Evolutionary conservation across 306 rosid genomes (phyloP).

Genomic region (Dryas octopetala): DNA sequence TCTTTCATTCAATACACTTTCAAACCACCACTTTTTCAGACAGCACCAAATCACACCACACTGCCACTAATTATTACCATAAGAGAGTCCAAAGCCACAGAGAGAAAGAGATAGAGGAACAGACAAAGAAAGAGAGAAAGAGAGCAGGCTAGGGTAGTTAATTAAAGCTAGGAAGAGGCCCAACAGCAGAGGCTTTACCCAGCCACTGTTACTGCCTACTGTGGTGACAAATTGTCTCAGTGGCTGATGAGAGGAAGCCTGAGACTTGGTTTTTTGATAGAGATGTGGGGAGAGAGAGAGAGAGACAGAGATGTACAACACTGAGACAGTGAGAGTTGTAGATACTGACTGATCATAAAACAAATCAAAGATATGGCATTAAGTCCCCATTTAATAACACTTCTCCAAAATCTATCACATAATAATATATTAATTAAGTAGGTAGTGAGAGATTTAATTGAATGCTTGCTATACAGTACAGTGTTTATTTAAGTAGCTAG

Average conservation of each 20-base stretch:
- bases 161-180: slow-evolving; percentile 33
- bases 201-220: slow-evolving; percentile 33
- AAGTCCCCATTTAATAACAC: slow-evolving; percentile 20
- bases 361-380: slow-evolving; percentile 50
- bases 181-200: slow-evolving; percentile 37
- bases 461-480: too few species aligned
- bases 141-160: slow-evolving; percentile 17
- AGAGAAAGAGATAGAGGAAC: slow-evolving; percentile 9
- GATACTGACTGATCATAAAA: slow-evolving; percentile 49
- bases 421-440: too few species aligned
- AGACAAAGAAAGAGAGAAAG: background rate
- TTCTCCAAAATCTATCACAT: slow-evolving; percentile 25
- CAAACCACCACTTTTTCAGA: slow-evolving; percentile 73
- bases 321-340: slow-evolving; percentile 26
- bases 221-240: slow-evolving; percentile 26
- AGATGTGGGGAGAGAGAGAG: slow-evolving; percentile 4
- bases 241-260: slow-evolving; percentile 34
- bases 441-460: too few species aligned
- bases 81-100: slow-evolving; percentile 21
- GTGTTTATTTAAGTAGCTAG: too few species aligned
- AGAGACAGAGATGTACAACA: background rate
- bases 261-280: slow-evolving; percentile 38
- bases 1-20: slow-evolving; percentile 64
- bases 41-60: slow-evolving; percentile 67
- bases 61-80: slow-evolving; percentile 51